Evolutionary conservation across 2,329 filamentous ascomycete species (phyloP), one percentile per base, ranked within the genome.

Genomic region (Dothideomycetes sp.): DNA sequence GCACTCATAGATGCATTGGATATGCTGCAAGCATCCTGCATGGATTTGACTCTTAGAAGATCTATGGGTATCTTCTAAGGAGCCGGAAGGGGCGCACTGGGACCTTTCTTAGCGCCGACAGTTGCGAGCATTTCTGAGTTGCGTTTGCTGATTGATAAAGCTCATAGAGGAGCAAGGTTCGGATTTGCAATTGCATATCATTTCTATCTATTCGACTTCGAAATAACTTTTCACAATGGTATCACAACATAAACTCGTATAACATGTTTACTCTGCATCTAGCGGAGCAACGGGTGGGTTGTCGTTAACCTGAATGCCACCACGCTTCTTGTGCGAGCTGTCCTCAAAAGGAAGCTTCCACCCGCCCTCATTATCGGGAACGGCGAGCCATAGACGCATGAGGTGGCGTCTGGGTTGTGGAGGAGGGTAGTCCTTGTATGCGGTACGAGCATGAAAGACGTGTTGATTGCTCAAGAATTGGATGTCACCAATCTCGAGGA

Each of bases 341-440:
- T 94, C 87, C 51, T 77, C 79, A 63, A 88, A 89, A 1, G 86
- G 86, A 59, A 94, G 60, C 37, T 73, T 77, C 86, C 86, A 94
- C 0, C 87, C 87, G 3, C 85, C 87, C 60, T 94, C 86, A 16
- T 62, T 69, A 62, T 89, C 81, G 0, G 86, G 85, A 2, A 83
- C 86, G 9, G 83, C 79, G 40, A 94, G 64, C 87, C 87, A 94
- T 48, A 94, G 63, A 34, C 87, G 70, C 69, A 94, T 81, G 18
- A 94, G 63, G 55, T 94, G 86, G 34, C 87, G 70, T 27, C 84
- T 65, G 1, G 84, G 83, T 16, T 69, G 69, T 31, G 81, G 80
- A 19, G 81, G 77, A 12, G 73, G 72, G 58, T 74, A 70, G 51
- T 85, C 83, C 47, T 69, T 83, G 62, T 94, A 94, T 19, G 73